phyloP scores from a whole-genome alignment of 2,329 filamentous ascomycete species.

The Lachnellula willkommii region DNA sequence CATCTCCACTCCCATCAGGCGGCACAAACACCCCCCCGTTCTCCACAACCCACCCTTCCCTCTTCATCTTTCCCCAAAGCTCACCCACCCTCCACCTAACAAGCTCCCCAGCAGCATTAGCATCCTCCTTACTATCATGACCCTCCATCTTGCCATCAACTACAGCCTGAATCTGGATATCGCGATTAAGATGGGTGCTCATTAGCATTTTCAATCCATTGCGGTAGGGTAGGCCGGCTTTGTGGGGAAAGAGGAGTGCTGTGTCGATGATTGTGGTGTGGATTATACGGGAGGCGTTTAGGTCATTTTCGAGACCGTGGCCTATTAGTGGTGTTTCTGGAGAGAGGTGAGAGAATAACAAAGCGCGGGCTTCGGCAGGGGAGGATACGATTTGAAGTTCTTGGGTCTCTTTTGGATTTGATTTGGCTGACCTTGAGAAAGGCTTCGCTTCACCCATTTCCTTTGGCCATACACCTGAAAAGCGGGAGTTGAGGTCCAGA shows the following conservation, averaged over 20 bases:
- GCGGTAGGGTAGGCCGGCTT: constrained; percentile 68
- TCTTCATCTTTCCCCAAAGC: constrained; percentile 63
- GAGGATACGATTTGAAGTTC: constrained; percentile 69
- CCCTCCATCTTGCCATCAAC: constrained; percentile 42
- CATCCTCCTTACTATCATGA: constrained; percentile 91
- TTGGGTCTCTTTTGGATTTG: constrained; percentile 24
- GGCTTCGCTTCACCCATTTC: constrained; percentile 65
- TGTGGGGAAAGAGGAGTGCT: constrained; percentile 75
- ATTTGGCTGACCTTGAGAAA: constrained; percentile 36
- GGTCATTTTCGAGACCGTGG: constrained; percentile 91
- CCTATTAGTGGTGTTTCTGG: constrained; percentile 81
- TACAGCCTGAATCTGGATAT: constrained; percentile 67
- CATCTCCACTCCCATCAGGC: constrained; percentile 3
- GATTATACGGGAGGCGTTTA: constrained; percentile 78
- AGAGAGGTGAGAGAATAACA: constrained; percentile 71
- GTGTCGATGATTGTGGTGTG: constrained; percentile 86
- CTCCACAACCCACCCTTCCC: constrained; percentile 60
- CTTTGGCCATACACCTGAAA: constrained; percentile 77
- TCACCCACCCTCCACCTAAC: constrained; percentile 66
- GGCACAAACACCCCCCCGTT: constrained; percentile 39
- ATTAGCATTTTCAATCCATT: constrained; percentile 72
- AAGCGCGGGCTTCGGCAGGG: constrained; percentile 65
- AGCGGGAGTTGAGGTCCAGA: constrained; percentile 86
- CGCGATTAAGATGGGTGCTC: constrained; percentile 59
- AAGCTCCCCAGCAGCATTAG: constrained; percentile 80